Evolutionary conservation across 2,329 filamentous ascomycete genomes (phyloP), one percentile per base, ranked within the genome.

Genomic region (Calycina herbarum): DNA sequence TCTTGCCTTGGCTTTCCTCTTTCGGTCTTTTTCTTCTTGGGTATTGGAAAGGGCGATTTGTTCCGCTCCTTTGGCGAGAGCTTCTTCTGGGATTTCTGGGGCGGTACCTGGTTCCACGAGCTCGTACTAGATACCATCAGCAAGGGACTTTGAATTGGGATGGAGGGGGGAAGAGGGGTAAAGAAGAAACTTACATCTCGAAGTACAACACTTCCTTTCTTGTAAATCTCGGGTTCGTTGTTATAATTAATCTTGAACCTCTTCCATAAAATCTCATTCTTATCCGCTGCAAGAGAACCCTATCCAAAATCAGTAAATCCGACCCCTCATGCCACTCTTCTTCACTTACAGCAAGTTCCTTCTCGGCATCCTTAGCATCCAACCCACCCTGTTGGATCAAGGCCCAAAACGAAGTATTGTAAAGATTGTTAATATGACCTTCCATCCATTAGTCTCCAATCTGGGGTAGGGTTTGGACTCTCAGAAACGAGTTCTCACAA

Each of bases 401-500:
- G 0, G 89, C 83, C 95, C 95, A 99, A 77, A 98, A 98, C 0
- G 93, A 92, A 0, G 95, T 99, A 77, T 99, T 99, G 79, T 97
- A 99, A 4, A 99, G 85, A 74, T 99, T 99, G 78, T 99, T 99
- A 73, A 99, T 96, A 76, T 99, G 95, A 70, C 92, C 92, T 94
- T 66, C 11, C 42, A 13, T n/a, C 48, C 31, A 17, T 40, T 4
- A 57, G 54, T 24, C 20, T 20, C 20, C 20, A 20, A 1, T 20
- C 20, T 20, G 20, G 20, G 20, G 20, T 20, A 20, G 20, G 20
- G 20, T 20, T 20, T 20, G 20, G 20, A 20, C 20, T 20, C 20
- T 20, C 20, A 1, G 20, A 20, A 20, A 20, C 20, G 20, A 20
- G 20, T 20, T 20, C 20, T 20, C 20, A 20, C 20, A 98, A 77